A percentile compares a stretch with the other conserved stretches of the same genome.
phyloP scores from a whole-genome alignment of 23 red algal genomes.

The Pyropia yezoensis region DNA sequence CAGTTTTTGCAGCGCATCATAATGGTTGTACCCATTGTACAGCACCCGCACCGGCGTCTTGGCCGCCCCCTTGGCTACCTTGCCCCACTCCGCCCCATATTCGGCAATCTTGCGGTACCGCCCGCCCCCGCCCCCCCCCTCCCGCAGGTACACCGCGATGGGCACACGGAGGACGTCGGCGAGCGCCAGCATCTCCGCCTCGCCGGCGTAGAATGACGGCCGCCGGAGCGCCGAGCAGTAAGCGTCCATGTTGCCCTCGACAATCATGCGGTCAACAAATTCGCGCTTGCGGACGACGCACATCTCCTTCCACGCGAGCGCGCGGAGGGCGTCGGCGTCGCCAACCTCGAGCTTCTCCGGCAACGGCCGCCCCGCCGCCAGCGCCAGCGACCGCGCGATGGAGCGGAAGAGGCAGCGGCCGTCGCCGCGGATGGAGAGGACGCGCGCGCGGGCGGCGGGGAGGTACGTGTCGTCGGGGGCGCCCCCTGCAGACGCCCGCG shows the following conservation, averaged over 20 bases:
- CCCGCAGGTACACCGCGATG: slow-evolving; percentile 73
- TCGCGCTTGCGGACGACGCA: slow-evolving; percentile 46
- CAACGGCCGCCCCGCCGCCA: slow-evolving; percentile 46
- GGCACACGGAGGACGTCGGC: slow-evolving; percentile 59
- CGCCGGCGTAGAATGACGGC: slow-evolving; percentile 87
- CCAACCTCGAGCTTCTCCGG: slow-evolving; percentile 61
- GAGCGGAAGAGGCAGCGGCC: slow-evolving; percentile 94
- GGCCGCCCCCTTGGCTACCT: slow-evolving; percentile 3
- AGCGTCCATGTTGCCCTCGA: slow-evolving; percentile 69
- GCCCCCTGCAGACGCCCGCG: too few relatives aligned
- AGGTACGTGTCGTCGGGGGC: too few relatives aligned
- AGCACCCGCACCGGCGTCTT: slow-evolving; percentile 48
- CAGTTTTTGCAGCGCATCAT: slow-evolving; percentile 43
- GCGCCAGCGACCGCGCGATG: slow-evolving; percentile 79
- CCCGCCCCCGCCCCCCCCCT: slow-evolving; percentile 2
- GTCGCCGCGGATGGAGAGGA: slow-evolving; percentile 58
- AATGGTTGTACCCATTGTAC: slow-evolving; percentile 87
- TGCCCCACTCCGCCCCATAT: slow-evolving; percentile 66
- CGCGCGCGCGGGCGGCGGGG: slow-evolving; percentile 1
- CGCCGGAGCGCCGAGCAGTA: slow-evolving; percentile 68
- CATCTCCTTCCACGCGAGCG: slow-evolving; percentile 60
- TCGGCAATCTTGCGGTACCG: slow-evolving; percentile 64
- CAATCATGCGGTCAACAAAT: slow-evolving; percentile 46
- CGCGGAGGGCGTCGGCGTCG: slow-evolving; percentile 90
- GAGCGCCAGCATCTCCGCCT: slow-evolving; percentile 84